Evolutionary conservation across 352 stramenopile species (phyloP), one percentile per base, ranked within the genome.

Genomic region (Phytophthora cajani): DNA sequence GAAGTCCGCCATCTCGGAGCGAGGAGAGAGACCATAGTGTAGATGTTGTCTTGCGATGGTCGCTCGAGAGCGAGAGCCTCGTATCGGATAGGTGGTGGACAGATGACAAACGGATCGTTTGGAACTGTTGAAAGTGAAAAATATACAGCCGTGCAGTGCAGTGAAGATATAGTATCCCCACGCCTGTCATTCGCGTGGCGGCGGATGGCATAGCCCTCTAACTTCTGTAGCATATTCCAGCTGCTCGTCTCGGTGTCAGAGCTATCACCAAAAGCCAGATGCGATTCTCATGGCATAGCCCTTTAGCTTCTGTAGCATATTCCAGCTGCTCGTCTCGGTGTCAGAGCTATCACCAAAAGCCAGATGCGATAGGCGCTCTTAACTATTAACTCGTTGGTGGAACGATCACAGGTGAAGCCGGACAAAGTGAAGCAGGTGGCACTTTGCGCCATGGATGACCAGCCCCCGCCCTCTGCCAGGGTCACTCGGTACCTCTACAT

Each of bases 401-500:
- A 30, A 53, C 30, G 11, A 30, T 30, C 47, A 11, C 19, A 47
- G 23, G 36, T 54, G 50, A 72, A 75, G 67, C 49, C 51, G 38
- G 63, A 60, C 19, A 27, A 25, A 16, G n/a, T n/a, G 17, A 53
- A 67, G 62, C 68, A 75, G 62, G 68, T 75, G 68, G 62, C 40
- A 57, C 56, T 17, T 32, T 51, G 38, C n/a, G 57, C 46, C 64
- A 76, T 54, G 62, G 64, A 74, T 70, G 57, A 71, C 55, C 62
- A 74, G 53, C 53, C 47, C 27, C 30, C 68, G 47, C 23, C 69
- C 64, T 73, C 56, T 74, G 55, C 67, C 67, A 62, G 36, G 17
- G 49, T 47, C 53, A 47, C 64, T 55, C 64, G 55, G 70, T 71
- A 77, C 70, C 70, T 71, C 66, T 71, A 63, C 70, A 62, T 64